Evolutionary conservation across 2,329 filamentous ascomycete genomes (phyloP).

Genomic region (Hypoxylon sp.): DNA sequence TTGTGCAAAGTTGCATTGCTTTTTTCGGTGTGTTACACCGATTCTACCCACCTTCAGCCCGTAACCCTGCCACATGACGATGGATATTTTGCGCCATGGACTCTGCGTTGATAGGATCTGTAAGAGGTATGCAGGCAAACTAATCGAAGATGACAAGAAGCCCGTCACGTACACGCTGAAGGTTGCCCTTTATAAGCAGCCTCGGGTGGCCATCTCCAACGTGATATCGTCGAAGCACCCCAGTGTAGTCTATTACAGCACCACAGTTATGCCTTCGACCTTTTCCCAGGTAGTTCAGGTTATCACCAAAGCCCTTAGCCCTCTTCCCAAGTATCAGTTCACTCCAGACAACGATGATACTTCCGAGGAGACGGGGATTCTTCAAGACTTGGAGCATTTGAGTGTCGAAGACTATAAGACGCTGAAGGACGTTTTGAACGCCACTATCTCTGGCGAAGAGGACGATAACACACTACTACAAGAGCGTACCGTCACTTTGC

Average conservation of each 20-base stretch:
- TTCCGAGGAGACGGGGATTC: slow-evolving; percentile 36
- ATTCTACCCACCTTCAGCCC: neutral
- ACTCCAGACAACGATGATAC: slow-evolving; percentile 40
- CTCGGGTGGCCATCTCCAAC: slow-evolving; percentile 2
- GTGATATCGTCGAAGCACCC: neutral
- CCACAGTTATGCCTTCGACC: slow-evolving; percentile 26
- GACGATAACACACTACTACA: slow-evolving; percentile 39
- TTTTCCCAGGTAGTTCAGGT: slow-evolving; percentile 32
- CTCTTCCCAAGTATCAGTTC: slow-evolving; percentile 40
- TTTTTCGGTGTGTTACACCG: slow-evolving; percentile 27
- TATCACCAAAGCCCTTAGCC: slow-evolving; percentile 34
- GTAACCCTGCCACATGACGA: slow-evolving; percentile 12
- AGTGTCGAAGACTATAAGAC: slow-evolving; percentile 38
- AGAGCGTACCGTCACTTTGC: slow-evolving; percentile 40
- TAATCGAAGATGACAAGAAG: neutral
- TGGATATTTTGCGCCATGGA: neutral
- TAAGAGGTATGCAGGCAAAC: neutral
- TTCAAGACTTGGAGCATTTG: slow-evolving; percentile 34
- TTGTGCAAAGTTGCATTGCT: neutral
- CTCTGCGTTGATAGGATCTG: neutral
- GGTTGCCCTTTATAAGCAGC: slow-evolving; percentile 16
- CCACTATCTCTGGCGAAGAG: slow-evolving; percentile 32
- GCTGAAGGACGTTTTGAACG: slow-evolving; percentile 31
- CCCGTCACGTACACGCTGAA: neutral
- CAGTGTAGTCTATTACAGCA: neutral